Conservation (phyloP, 2,329 filamentous ascomycete species). For the Verticillium nonalfalfae region DNA sequence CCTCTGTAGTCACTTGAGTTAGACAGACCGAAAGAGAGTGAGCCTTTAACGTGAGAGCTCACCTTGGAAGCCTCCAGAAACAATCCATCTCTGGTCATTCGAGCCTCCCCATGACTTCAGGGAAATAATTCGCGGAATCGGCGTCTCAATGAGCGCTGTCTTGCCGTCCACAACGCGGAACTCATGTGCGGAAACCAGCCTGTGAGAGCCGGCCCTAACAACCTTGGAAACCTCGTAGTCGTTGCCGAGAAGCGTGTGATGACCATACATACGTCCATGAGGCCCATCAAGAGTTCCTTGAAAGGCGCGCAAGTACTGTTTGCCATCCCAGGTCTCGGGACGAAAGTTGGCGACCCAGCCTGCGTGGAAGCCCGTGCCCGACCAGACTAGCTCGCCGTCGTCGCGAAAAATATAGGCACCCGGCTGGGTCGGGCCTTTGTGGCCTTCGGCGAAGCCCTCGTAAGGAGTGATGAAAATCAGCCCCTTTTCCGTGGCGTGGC, state of each 20-base stretch:
- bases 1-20: constrained; percentile 28
- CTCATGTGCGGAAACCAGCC: constrained; percentile 25
- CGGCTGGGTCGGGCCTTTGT: background rate
- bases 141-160: constrained; percentile 32
- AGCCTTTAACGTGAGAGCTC: background rate
- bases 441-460: background rate
- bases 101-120: constrained; percentile 15
- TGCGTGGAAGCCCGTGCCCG: constrained; percentile 2
- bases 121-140: constrained; percentile 19
- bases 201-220: constrained; percentile 15
- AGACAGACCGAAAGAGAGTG: constrained; percentile 24
- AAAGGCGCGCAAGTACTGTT: constrained; percentile 1
- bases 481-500: background rate
- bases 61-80: constrained; percentile 26
- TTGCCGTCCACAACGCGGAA: constrained; percentile 30
- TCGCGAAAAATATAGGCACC: constrained; percentile 3
- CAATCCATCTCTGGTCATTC: constrained; percentile 16
- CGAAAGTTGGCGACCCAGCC: constrained; percentile 7
- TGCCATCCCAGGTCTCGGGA: constrained; percentile 1
- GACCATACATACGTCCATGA: constrained; percentile 22
- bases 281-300: constrained; percentile 15
- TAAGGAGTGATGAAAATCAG: constrained; percentile 3
- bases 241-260: constrained; percentile 15
- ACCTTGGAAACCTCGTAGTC: constrained; percentile 20
- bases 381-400: constrained; percentile 6